Conservation (phyloP, 495 filamentous ascomycete genomes). For the Cetradonia linearis region DNA sequence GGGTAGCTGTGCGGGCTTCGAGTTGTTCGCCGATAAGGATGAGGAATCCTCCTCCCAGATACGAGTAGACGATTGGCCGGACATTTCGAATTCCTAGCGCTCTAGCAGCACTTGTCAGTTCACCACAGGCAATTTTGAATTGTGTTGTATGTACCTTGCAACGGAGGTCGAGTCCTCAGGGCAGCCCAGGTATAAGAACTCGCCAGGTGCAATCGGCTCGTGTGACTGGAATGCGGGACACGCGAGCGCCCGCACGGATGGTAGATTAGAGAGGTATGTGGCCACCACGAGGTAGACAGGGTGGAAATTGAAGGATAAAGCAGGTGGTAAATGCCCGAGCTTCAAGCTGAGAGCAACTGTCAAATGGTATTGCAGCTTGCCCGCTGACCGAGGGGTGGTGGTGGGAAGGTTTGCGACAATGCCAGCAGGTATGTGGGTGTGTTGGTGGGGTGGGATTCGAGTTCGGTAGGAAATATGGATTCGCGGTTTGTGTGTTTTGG, state of each 20-base stretch:
- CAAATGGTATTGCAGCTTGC: constrained; percentile 7
- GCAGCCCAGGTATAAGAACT: background rate
- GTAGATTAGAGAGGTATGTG: constrained; percentile 12
- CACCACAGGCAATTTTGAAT: background rate
- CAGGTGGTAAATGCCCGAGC: background rate
- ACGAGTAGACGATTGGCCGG: constrained; percentile 18
- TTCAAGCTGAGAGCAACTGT: constrained; percentile 10
- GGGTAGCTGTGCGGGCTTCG: constrained; percentile 22
- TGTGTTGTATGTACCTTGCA: background rate
- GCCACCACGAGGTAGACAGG: constrained; percentile 11
- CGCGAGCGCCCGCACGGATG: constrained; percentile 14
- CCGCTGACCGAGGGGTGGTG: background rate
- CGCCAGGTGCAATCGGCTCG: background rate
- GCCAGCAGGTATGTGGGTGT: background rate
- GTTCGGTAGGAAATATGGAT: background rate
- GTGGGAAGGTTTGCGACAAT: constrained; percentile 9
- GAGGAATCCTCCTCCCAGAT: constrained; percentile 21
- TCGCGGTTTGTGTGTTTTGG: background rate
- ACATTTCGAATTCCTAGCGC: constrained; percentile 11
- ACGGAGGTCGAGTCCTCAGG: background rate
- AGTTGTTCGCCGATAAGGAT: constrained; percentile 11
- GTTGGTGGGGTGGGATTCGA: background rate
- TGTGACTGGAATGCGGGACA: constrained; percentile 13
- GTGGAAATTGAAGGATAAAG: constrained; percentile 10
- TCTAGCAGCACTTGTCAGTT: constrained; percentile 9